These are phyloP conservation scores for Glonium stellatum DNA, from an alignment of 495 filamentous ascomycete genomes.

Conservation along the genomic window DNA sequence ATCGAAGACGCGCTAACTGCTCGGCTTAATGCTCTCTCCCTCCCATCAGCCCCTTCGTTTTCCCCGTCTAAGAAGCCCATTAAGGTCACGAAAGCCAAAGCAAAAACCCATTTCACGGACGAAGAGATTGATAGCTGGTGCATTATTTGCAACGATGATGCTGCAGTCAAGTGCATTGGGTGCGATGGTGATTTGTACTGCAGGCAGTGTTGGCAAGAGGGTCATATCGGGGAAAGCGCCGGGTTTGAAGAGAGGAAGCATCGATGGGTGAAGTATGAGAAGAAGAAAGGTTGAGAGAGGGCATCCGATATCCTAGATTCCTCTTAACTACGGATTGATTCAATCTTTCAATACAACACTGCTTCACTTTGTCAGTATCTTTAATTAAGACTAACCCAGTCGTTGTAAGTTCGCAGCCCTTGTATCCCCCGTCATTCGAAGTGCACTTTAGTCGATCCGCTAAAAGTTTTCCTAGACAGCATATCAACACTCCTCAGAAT, in stretches of 20 bases:
- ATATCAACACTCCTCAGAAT: no score
- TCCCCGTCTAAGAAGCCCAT: constrained; percentile 38
- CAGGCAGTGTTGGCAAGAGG: constrained; percentile 59
- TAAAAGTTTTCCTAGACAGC: no score
- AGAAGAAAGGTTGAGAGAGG: neutral
- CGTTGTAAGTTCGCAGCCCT: no score
- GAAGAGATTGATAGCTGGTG: constrained; percentile 64
- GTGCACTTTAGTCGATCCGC: no score
- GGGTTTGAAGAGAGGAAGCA: constrained; percentile 49
- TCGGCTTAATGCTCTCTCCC: constrained; percentile 26
- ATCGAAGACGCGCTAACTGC: constrained; percentile 27
- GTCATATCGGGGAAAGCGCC: constrained; percentile 53
- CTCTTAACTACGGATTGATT: no score
- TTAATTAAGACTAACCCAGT: no score
- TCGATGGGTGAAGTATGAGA: constrained; percentile 24
- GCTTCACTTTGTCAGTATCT: no score
- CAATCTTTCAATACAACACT: no score
- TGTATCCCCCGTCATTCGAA: no score
- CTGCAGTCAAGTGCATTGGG: constrained; percentile 52
- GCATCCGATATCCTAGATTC: no score
- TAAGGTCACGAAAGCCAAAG: constrained; percentile 24
- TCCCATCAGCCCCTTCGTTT: constrained; percentile 52
- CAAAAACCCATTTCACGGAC: constrained; percentile 39
- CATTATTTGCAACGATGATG: constrained; percentile 62
- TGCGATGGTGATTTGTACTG: constrained; percentile 64